phyloP scores from a whole-genome alignment of 345 rosid genomes.

The Lepidium africanum region DNA sequence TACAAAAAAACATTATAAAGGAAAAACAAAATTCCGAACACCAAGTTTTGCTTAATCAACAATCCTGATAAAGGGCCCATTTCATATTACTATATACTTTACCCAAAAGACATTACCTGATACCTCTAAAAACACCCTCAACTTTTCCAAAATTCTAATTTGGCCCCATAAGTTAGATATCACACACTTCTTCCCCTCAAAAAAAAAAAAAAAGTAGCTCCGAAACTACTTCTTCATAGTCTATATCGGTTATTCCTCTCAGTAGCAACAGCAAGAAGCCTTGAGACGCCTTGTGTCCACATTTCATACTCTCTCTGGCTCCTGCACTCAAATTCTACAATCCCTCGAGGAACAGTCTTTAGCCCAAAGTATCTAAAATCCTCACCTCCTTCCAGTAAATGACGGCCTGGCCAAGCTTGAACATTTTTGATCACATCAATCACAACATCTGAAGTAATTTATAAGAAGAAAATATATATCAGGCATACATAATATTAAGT shows the following conservation, averaged over 20 bases:
- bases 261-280: constrained; percentile 61
- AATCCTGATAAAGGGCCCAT: not conserved
- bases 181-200: not conserved
- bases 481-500: not conserved
- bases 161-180: constrained; percentile 1
- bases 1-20: not conserved
- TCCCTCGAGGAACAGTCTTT: constrained; percentile 42
- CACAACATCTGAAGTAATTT: constrained; percentile 50
- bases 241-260: constrained; percentile 51
- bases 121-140: not conserved
- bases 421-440: constrained; percentile 62
- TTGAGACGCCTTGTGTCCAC: constrained; percentile 91
- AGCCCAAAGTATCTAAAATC: constrained; percentile 66
- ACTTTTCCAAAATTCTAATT: constrained; percentile 1
- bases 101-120: not conserved
- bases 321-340: constrained; percentile 70
- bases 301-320: constrained; percentile 76
- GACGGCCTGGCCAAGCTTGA: constrained; percentile 89
- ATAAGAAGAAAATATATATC: not conserved
- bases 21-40: not conserved
- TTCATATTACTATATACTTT: not conserved
- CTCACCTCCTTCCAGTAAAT: constrained; percentile 80
- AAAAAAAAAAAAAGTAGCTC: not conserved
- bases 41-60: not conserved
- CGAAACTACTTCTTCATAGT: constrained; percentile 28